phyloP scores from a whole-genome alignment of 2,329 filamentous ascomycete genomes.

The Rasamsonia emersonii region DNA sequence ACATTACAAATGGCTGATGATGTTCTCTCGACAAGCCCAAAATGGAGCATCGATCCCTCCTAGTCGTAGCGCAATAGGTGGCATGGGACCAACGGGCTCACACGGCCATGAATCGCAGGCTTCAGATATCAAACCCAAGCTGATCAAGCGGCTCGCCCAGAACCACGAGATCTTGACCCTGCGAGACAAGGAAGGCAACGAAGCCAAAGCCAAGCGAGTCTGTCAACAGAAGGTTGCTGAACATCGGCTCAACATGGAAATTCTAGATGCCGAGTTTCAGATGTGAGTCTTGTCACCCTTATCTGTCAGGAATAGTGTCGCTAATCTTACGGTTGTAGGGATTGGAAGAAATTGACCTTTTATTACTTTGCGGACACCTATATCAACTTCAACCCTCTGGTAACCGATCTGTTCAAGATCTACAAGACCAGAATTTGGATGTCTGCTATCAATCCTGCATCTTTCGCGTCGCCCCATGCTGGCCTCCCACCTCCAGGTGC shows the following conservation, averaged over 20 bases:
- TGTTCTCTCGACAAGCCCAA: slow-evolving; percentile 77
- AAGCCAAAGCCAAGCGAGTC: slow-evolving; percentile 93
- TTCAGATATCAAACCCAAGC: slow-evolving; percentile 81
- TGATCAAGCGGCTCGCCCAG: slow-evolving; percentile 92
- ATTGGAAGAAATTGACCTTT: slow-evolving; percentile 98
- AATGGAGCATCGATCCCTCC: slow-evolving; percentile 34
- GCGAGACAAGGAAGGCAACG: slow-evolving; percentile 92
- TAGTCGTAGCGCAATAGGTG: slow-evolving; percentile 62
- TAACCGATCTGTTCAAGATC: slow-evolving; percentile 96
- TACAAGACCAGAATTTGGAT: slow-evolving; percentile 99
- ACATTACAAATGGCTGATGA: slow-evolving; percentile 97
- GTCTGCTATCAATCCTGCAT: slow-evolving; percentile 97
- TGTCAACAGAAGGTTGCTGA: slow-evolving; percentile 96
- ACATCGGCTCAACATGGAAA: slow-evolving; percentile 94
- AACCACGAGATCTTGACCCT: slow-evolving; percentile 81
- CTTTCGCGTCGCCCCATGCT: slow-evolving; percentile 72
- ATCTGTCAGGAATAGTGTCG: background rate
- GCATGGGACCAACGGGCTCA: slow-evolving; percentile 66
- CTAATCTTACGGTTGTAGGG: slow-evolving; percentile 48
- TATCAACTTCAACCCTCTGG: slow-evolving; percentile 97
- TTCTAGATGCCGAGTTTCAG: slow-evolving; percentile 95
- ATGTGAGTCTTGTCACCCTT: slow-evolving; percentile 57
- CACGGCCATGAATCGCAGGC: slow-evolving; percentile 64
- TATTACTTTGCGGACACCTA: slow-evolving; percentile 98
- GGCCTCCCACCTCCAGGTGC: slow-evolving; percentile 62